A percentile compares a stretch with the other conserved stretches of the same genome.
phyloP scores from a whole-genome alignment of 1,284 basidiomycete genomes.

The Rhodotorula sp. region DNA sequence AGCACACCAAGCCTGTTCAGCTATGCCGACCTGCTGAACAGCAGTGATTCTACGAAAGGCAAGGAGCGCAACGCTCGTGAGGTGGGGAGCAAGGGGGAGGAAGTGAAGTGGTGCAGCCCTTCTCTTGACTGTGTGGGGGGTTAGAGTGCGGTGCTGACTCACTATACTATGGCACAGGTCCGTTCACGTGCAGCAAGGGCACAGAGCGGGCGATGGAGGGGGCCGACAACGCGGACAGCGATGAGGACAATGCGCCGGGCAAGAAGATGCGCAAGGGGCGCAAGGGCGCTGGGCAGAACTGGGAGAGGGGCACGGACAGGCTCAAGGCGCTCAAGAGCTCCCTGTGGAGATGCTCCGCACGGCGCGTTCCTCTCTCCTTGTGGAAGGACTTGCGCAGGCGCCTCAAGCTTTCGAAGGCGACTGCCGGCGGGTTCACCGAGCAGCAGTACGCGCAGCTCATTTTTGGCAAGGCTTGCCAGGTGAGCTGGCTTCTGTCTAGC shows the following conservation, averaged over 20 bases:
- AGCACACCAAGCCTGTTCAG: neutral
- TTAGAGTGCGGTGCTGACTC: neutral
- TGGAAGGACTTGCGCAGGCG: no score
- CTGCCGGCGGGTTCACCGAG: neutral
- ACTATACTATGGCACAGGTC: fast-evolving
- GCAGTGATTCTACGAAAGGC: neutral
- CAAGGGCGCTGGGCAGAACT: neutral
- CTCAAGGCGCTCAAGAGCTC: constrained; percentile 8
- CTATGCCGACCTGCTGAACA: neutral
- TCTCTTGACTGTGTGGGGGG: neutral
- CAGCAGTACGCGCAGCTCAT: no score
- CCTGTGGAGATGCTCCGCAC: constrained; percentile 28
- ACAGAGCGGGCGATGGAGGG: neutral
- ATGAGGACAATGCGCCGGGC: neutral
- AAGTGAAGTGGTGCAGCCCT: neutral
- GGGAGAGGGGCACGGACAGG: neutral
- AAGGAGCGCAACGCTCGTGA: neutral
- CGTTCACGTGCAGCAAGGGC: neutral
- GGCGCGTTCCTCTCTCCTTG: neutral
- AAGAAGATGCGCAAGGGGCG: neutral
- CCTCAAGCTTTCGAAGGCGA: neutral
- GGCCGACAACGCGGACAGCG: neutral
- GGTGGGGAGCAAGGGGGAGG: neutral
- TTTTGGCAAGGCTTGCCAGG: no score
- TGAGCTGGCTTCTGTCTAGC: no score